Evolutionary conservation across 2,329 filamentous ascomycete species (phyloP), one percentile per base, ranked within the genome.

Genomic region (Exophiala sideris): DNA sequence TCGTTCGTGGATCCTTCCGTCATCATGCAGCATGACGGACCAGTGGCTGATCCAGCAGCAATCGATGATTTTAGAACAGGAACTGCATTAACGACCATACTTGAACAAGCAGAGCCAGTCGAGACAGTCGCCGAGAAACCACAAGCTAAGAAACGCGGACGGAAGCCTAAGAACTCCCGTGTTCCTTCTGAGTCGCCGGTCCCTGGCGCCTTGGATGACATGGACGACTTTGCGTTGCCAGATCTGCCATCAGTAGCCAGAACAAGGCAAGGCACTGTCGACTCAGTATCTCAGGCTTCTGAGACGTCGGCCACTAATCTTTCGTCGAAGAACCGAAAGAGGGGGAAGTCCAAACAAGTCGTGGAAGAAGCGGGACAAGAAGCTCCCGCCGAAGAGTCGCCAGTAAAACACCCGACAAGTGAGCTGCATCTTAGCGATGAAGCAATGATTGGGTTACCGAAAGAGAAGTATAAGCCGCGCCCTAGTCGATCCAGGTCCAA

Each of bases 401-500:
- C 42, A 2, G 45, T 48, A 11, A 61, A 60, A 46, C 49, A 54
- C 21, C 50, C 56, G 8, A 54, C 54, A 12, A 63, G 57, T 41
- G 63, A 60, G 21, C 44, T 60, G 24, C 48, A 61, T 35, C 53
- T 62, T n/a, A 53, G 58, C 46, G 60, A 64, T 14, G 60, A 64
- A 54, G 52, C 46, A 16, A 21, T 62, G 29, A 64, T 65, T 44
- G 63, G 63, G 8, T 33, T 64, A 12, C 62, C 63, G 6, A 61
- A 58, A 33, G 63, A 65, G 36, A 32, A 48, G n/a, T 65, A 65
- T 41, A 60, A 59, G 45, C 63, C 63, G 12, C 54, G 62, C 21
- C 63, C 60, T 18, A 64, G 62, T 40, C 60, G 59, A 20, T 58
- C 58, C 16, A 45, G 62, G 16, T 59, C 60, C 7, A 63, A 59